A percentile compares a stretch with the other conserved stretches of the same genome.
These are phyloP conservation scores for Penicillium odoratum DNA, from an alignment of 495 filamentous ascomycete genomes.

Conservation along the genomic window DNA sequence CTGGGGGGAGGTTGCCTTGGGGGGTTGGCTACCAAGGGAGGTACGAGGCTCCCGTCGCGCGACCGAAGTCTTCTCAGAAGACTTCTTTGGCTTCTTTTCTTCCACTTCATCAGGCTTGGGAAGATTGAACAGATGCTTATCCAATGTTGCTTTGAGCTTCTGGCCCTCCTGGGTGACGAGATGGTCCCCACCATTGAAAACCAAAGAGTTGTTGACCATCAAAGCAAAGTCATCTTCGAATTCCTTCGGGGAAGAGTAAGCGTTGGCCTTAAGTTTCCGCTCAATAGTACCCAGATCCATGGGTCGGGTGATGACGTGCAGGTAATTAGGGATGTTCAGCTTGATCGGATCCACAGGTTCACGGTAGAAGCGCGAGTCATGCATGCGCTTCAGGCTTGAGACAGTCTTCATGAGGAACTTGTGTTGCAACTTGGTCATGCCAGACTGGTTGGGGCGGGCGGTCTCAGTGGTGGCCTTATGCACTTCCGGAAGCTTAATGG, in stretches of 20 bases:
- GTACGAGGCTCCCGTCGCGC: slow-evolving; percentile 56
- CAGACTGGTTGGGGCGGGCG: slow-evolving; percentile 17
- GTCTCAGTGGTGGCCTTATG: slow-evolving; percentile 32
- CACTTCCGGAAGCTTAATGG: slow-evolving; percentile 38
- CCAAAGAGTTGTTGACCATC: slow-evolving; percentile 70
- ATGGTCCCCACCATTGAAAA: slow-evolving; percentile 82
- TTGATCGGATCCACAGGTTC: slow-evolving; percentile 70
- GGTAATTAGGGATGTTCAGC: slow-evolving; percentile 71
- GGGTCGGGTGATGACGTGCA: slow-evolving; percentile 66
- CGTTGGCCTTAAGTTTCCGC: slow-evolving; percentile 66
- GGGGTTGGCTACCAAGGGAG: slow-evolving; percentile 36
- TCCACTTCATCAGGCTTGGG: slow-evolving; percentile 54
- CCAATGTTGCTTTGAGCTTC: slow-evolving; percentile 61
- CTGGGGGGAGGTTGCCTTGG: slow-evolving; percentile 50
- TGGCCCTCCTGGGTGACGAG: slow-evolving; percentile 62
- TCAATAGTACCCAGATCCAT: slow-evolving; percentile 87
- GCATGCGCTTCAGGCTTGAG: slow-evolving; percentile 76
- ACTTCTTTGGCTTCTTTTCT: slow-evolving; percentile 63
- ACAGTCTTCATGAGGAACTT: slow-evolving; percentile 55
- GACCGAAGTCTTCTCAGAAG: slow-evolving; percentile 48
- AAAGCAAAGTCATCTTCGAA: slow-evolving; percentile 70
- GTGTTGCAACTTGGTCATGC: slow-evolving; percentile 58
- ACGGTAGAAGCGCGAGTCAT: slow-evolving; percentile 69
- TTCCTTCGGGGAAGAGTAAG: slow-evolving; percentile 63
- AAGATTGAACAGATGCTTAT: slow-evolving; percentile 54